Evolutionary conservation across 805 yeast species (phyloP), one percentile per base, ranked within the genome.

Genomic region (Cyberlindnera euphorbiiphila): DNA sequence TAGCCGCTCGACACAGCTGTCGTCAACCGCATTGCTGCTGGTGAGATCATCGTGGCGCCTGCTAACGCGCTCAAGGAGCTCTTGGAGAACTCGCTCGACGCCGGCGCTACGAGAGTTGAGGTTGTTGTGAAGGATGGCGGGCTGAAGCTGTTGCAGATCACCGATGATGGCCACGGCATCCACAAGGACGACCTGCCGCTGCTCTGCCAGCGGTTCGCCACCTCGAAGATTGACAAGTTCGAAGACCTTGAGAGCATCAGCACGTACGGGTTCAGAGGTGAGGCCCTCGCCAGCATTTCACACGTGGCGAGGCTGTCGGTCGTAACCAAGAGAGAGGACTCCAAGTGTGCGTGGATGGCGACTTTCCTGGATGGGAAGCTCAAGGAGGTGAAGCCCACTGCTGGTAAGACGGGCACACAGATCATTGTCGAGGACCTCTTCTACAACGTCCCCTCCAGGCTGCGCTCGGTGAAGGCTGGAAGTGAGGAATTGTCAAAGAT

Each of bases 251-350:
- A 66, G 34, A 58, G 69, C 4, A 74, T 93, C 17, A 65, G 73
- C 16, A 89, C 98, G 0, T 87, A 87, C 58, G 98, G 98, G 5
- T 93, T 93, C 57, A 70, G 98, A 38, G 98, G 98, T 12, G 98
- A 93, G 60, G 98, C 98, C 0, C 66, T 93, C 33, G 96, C 98
- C 2, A 81, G 93, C 55, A 89, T 93, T 7, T 87, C 96, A 0
- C 96, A 91, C 54, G 81, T 93, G 15, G 72, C 97, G 0, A 81
- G 88, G 41, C 64, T 93, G 2, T 71, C 86, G 0, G 94, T 93
- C 6, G 71, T 80, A 2, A 85, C 97, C 0, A 88, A 85, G 59
- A 76, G 84, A 0, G 53, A 47, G 6, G 70, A 62, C 1, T 72
- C 79, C 1, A 63, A 71, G 0, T 72, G 86, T 52, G 97, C 96